Base-by-base conservation (phyloP, 2,329 filamentous ascomycete species). In the Herpotrichia juniperi region DNA sequence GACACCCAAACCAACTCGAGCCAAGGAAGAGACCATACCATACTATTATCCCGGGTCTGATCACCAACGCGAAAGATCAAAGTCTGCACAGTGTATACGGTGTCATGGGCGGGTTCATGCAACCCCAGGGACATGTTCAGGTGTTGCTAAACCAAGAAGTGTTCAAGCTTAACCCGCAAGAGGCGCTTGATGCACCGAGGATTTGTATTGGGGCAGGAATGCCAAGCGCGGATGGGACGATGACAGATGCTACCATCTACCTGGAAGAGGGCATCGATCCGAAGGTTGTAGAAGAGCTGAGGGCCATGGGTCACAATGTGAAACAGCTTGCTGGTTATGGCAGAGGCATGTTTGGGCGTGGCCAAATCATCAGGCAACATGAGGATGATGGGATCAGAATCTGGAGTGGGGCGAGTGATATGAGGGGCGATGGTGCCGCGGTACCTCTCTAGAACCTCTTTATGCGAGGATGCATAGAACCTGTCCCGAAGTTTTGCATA, bases 81-180 rank as follows among this genome's bases (percentile, higher is more conserved):
- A 87, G 83, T 43, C 76, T 97, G 50, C 90, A 96, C 72, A 89
- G 86, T 3, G 89, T 96, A 0, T 97, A 93, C 66, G 94, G 94
- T 47, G 93, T 97, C 54, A 97, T 97, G 94, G 94, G 94, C 46
- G 93, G 92, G 2, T 97, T 96, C 76, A 97, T 97, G 90, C 94
- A 99, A 76, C 94, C 94, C 0, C 94, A 97, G 74, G 94, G 93
- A 19, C 94, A 97, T 54, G 87, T 97, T 0, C 94, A 97, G 74
- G 92, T 96, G 0, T 77, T 99, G 9, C 80, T 97, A 1, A 96
- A 96, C 60, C 93, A 96, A 83, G 76, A 96, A 0, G 85, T 92
- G 0, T 96, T 93, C 63, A 86, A 87, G 1, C 80, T 91, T 47
- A 88, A 87, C 57, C 92, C 93, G 0, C 94, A 99, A 74, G 86